Conservation (phyloP, 202 grass and related monocot species). For the Miscanthus sacchariflorus region DNA sequence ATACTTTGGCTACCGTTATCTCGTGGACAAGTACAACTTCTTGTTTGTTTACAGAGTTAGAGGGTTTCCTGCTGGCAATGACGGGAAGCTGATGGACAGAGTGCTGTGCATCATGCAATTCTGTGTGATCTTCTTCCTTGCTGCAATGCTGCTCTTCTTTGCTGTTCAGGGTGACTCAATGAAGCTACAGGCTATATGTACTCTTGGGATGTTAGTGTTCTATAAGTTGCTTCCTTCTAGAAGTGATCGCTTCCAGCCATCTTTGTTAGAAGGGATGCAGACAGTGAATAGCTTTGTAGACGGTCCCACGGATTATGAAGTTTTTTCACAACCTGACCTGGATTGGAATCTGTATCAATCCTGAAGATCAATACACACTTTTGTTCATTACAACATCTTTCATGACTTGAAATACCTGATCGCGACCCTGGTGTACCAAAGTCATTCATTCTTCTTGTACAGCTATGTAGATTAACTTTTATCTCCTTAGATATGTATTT, state of each 20-base stretch:
- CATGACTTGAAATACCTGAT: slow-evolving; percentile 28
- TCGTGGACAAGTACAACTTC: slow-evolving; percentile 99
- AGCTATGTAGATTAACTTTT: slow-evolving; percentile 53
- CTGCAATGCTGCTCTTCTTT: slow-evolving; percentile 92
- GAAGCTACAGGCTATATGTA: slow-evolving; percentile 91
- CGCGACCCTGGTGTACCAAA: slow-evolving; percentile 8
- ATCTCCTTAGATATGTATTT: slow-evolving; percentile 23
- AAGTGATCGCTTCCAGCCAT: slow-evolving; percentile 74
- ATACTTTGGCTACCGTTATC: slow-evolving; percentile 98
- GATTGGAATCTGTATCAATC: slow-evolving; percentile 93
- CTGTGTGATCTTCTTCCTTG: slow-evolving; percentile 95
- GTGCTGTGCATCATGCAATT: slow-evolving; percentile 98
- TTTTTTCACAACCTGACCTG: slow-evolving; percentile 90
- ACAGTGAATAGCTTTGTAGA: slow-evolving; percentile 95
- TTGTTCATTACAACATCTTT: slow-evolving; percentile 45
- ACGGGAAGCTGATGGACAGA: slow-evolving; percentile 95
- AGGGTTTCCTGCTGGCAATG: slow-evolving; percentile 97
- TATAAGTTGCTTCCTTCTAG: slow-evolving; percentile 87
- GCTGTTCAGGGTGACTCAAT: slow-evolving; percentile 86
- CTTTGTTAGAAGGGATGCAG: slow-evolving; percentile 95
- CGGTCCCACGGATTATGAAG: slow-evolving; percentile 91
- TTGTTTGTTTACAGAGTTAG: slow-evolving; percentile 95
- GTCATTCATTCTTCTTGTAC: slow-evolving; percentile 42
- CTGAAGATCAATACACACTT: slow-evolving; percentile 61
- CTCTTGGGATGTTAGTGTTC: slow-evolving; percentile 84